Evolutionary conservation across 2,329 filamentous ascomycete species (phyloP), one percentile per base, ranked within the genome.

Genomic region (Epichloe scottii): DNA sequence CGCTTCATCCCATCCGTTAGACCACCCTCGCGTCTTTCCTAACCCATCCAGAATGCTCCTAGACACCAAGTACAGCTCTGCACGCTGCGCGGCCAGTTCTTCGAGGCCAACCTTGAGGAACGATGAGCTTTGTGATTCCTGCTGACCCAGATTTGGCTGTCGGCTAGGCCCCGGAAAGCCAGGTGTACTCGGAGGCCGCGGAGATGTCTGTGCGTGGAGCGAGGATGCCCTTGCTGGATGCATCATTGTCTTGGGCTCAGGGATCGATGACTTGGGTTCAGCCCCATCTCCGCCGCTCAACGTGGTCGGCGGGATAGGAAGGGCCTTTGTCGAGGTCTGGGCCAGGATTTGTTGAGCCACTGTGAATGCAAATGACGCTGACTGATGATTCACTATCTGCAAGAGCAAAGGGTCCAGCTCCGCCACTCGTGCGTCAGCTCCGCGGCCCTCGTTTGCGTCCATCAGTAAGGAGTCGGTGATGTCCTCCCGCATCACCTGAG

Each of bases 41-140:
- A 89, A 69, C 46, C 82, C 77, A 59, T 91, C 84, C 0, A 97
- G 72, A 5, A 93, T 78, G 55, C 87, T 88, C 51, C 91, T 77
- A 8, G 89, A 90, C 40, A 95, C 70, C 51, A 87, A 72, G 54
- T 89, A 85, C 2, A 97, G 74, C 60, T 95, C 89, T 5, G 88
- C 91, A 59, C 91, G 78, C 54, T 82, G 81, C 43, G 87, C 87
- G 37, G 90, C 87, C 23, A 97, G 72, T 50, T 94, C 86, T 62
- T 94, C 86, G 0, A 90, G 71, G 0, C 91, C 89, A 6, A 70
- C 60, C 54, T 82, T 83, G 15, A 77, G 66, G 51, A 81, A 79
- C 0, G 74, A 72, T 2, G 72, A 67, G 4, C 70, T 68, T 23
- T 63, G 17, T 14, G 58, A 62, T 48, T 80, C 68, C 2, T 61